These are phyloP conservation scores for Prunus yedoensis DNA, from an alignment of 331 rosid species.

Conservation along the genomic window DNA sequence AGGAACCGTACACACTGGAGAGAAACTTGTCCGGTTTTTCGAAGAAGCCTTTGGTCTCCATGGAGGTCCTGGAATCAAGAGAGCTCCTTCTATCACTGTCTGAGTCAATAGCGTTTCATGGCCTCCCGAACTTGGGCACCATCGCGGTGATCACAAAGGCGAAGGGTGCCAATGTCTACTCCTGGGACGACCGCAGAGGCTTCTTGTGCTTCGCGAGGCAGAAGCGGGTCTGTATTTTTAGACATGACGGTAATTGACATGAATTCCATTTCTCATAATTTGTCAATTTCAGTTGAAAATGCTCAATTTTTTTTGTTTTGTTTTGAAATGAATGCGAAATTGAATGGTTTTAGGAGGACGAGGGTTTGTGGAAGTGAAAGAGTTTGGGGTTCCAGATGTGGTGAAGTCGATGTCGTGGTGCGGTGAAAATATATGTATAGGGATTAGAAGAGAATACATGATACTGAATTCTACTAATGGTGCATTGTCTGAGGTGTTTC, in stretches of 20 bases:
- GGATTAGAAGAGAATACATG: slow-evolving; percentile 79
- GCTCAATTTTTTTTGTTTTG: background rate
- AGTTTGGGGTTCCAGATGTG: slow-evolving; percentile 73
- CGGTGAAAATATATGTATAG: slow-evolving; percentile 89
- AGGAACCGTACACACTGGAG: slow-evolving; percentile 57
- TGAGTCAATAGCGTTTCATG: slow-evolving; percentile 86
- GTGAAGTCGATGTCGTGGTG: slow-evolving; percentile 98
- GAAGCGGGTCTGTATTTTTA: slow-evolving; percentile 80
- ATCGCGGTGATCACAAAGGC: slow-evolving; percentile 91
- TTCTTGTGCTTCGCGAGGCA: slow-evolving; percentile 85
- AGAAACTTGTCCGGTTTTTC: slow-evolving; percentile 57
- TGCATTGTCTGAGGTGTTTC: slow-evolving; percentile 76
- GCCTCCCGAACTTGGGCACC: slow-evolving; percentile 78
- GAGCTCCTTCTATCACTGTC: slow-evolving; percentile 84
- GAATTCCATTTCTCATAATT: background rate
- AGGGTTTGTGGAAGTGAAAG: slow-evolving; percentile 97
- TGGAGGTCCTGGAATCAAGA: slow-evolving; percentile 74
- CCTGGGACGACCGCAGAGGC: slow-evolving; percentile 89
- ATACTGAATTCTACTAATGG: slow-evolving; percentile 81
- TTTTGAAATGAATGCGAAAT: background rate
- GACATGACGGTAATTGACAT: slow-evolving; percentile 76
- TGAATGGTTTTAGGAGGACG: slow-evolving; percentile 62
- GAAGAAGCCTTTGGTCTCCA: slow-evolving; percentile 59
- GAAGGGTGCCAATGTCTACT: slow-evolving; percentile 85
- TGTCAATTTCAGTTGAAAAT: background rate